phyloP scores from a whole-genome alignment of 2,329 filamentous ascomycete genomes.

The Colletotrichum sp. region DNA sequence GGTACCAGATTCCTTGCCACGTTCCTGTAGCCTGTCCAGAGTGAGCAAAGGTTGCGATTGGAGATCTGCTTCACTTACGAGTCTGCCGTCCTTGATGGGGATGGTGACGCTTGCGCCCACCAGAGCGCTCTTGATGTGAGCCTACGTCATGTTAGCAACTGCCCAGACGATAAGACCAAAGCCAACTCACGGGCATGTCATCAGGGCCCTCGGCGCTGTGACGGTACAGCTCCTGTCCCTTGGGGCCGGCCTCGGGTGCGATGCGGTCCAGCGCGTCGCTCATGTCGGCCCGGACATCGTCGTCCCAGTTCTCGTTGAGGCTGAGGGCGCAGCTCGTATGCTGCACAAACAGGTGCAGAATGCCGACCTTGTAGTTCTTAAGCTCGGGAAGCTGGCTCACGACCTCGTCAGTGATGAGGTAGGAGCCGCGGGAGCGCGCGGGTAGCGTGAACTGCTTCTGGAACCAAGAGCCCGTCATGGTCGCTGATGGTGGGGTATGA shows the following conservation, averaged over 20 bases:
- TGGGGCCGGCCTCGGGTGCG: conserved; percentile 77
- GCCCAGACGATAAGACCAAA: background rate
- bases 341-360: conserved; percentile 91
- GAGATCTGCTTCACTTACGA: conserved; percentile 54
- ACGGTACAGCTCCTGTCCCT: conserved; percentile 77
- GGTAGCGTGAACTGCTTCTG: conserved; percentile 88
- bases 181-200: conserved; percentile 80
- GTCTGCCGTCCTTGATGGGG: conserved; percentile 84
- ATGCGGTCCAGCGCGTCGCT: conserved; percentile 91
- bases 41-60: background rate
- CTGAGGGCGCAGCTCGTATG: conserved; percentile 92
- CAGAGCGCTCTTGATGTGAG: conserved; percentile 91
- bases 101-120: conserved; percentile 90
- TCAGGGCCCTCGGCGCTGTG: conserved; percentile 88
- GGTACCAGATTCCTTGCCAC: conserved; percentile 92
- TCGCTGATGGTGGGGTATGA: conserved; percentile 29
- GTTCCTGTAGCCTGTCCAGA: conserved; percentile 62
- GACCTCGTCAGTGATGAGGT: conserved; percentile 86
- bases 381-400: conserved; percentile 78
- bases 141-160: conserved; percentile 48
- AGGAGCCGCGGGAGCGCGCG: conserved; percentile 78
- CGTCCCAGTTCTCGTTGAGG: conserved; percentile 91
- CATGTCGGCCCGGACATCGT: conserved; percentile 91
- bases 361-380: conserved; percentile 79
- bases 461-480: conserved; percentile 72